phyloP scores from a whole-genome alignment of 768 basidiomycete genomes.

The Cyclocybe aegerita region DNA sequence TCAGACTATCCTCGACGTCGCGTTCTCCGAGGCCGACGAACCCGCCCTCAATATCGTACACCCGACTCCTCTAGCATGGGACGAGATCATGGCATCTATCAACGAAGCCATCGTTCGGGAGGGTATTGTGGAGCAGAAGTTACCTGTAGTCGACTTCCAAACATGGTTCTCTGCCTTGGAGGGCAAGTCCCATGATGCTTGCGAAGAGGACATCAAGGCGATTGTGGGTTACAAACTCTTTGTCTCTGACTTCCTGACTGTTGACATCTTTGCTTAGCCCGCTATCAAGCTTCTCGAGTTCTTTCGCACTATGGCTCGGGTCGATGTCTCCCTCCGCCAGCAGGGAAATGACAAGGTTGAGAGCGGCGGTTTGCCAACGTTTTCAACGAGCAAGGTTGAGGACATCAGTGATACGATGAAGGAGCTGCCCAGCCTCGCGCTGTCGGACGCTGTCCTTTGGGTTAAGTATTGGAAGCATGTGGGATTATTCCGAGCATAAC shows the following conservation, averaged over 20 bases:
- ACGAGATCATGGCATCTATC: conserved; percentile 19
- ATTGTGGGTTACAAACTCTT: conserved; percentile 12
- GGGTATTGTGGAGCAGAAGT: conserved; percentile 1
- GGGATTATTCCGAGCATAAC: conserved; percentile 16
- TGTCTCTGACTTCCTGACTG: background rate
- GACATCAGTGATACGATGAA: conserved; percentile 33
- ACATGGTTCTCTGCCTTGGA: conserved; percentile 18
- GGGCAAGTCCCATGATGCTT: conserved; percentile 2
- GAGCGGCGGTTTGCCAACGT: conserved; percentile 22
- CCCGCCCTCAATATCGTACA: conserved; percentile 33
- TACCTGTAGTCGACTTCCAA: conserved; percentile 15
- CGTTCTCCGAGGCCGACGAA: conserved; percentile 12
- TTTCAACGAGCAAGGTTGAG: conserved; percentile 27
- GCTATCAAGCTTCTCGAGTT: conserved; percentile 35
- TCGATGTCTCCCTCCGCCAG: conserved; percentile 17
- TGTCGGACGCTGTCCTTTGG: conserved; percentile 28
- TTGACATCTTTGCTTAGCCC: conserved; percentile 21
- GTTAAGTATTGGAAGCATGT: conserved; percentile 35
- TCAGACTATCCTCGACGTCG: conserved; percentile 28
- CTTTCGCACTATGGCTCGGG: conserved; percentile 20
- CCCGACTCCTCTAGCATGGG: conserved; percentile 31
- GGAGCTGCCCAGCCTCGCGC: conserved; percentile 21
- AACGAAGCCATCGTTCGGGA: conserved; percentile 17
- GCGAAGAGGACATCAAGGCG: conserved; percentile 6
- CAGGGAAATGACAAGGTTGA: conserved; percentile 9